phyloP scores from a whole-genome alignment of 2,329 filamentous ascomycete genomes.

The Fusarium sororula region DNA sequence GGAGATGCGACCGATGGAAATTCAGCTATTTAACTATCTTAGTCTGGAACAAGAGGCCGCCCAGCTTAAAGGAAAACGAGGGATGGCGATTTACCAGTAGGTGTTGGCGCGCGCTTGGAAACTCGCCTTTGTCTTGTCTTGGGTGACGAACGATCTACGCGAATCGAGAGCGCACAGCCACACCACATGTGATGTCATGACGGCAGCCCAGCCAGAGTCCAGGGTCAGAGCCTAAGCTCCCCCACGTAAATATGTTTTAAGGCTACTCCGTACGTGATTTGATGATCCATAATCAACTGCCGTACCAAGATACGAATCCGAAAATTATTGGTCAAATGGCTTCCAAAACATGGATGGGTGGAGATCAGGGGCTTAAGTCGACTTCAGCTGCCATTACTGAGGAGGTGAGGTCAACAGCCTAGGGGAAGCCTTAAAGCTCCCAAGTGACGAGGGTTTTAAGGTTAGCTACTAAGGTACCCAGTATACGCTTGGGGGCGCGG shows the following conservation, averaged over 20 bases:
- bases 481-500: background rate
- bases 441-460: no score
- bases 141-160: conserved; percentile 16
- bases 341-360: background rate
- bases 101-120: conserved; percentile 40
- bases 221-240: background rate
- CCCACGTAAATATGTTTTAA: conserved; percentile 7
- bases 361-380: conserved; percentile 3
- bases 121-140: conserved; percentile 35
- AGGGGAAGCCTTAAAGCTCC: no score
- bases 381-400: conserved; percentile 4
- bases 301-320: conserved; percentile 21
- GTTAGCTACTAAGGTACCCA: no score
- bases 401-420: background rate
- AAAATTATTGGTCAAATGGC: conserved; percentile 12
- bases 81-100: conserved; percentile 9
- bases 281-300: conserved; percentile 36
- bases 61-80: conserved; percentile 2
- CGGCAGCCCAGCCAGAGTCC: conserved; percentile 9
- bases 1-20: background rate
- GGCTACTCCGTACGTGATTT: background rate
- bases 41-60: conserved; percentile 30
- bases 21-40: conserved; percentile 18
- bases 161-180: conserved; percentile 44
- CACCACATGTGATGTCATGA: conserved; percentile 48